phyloP scores from a whole-genome alignment of 805 yeast genomes.

The Candida loeiensis region DNA sequence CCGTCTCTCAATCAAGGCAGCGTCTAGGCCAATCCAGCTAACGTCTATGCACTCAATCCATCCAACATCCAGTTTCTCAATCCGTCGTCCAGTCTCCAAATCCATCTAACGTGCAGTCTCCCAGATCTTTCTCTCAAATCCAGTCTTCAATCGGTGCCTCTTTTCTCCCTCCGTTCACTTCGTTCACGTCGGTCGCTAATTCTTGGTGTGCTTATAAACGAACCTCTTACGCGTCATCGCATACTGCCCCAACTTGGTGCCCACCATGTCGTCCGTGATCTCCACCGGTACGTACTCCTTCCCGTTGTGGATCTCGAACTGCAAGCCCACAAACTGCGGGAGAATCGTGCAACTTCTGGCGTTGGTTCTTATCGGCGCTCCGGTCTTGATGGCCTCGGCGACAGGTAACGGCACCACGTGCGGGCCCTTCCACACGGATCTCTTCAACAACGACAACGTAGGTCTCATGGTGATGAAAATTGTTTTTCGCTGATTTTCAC shows the following conservation, averaged over 20 bases:
- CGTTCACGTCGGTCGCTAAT: conserved; percentile 25
- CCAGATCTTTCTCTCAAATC: no score
- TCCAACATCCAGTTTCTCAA: neutral
- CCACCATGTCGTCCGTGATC: conserved; percentile 94
- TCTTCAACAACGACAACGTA: conserved; percentile 26
- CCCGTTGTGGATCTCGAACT: conserved; percentile 95
- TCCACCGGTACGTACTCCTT: conserved; percentile 86
- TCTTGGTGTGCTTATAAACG: conserved; percentile 75
- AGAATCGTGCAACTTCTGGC: conserved; percentile 92
- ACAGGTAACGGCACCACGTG: conserved; percentile 93
- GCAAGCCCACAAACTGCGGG: conserved; percentile 93
- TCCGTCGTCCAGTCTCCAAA: neutral
- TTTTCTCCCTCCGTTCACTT: no score
- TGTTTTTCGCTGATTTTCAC: conserved; percentile 3
- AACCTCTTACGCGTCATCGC: conserved; percentile 91
- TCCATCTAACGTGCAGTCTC: no score
- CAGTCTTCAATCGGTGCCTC: no score
- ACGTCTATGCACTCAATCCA: neutral
- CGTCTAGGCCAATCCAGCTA: no score
- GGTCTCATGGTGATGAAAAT: conserved; percentile 27
- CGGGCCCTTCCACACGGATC: conserved; percentile 64
- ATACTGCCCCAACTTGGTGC: conserved; percentile 90
- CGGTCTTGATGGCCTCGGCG: conserved; percentile 73
- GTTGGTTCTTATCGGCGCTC: conserved; percentile 89
- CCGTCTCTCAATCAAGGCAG: no score